Base-by-base conservation (phyloP, 176 grass and related monocot genomes). In the Luzula sylvatica region DNA sequence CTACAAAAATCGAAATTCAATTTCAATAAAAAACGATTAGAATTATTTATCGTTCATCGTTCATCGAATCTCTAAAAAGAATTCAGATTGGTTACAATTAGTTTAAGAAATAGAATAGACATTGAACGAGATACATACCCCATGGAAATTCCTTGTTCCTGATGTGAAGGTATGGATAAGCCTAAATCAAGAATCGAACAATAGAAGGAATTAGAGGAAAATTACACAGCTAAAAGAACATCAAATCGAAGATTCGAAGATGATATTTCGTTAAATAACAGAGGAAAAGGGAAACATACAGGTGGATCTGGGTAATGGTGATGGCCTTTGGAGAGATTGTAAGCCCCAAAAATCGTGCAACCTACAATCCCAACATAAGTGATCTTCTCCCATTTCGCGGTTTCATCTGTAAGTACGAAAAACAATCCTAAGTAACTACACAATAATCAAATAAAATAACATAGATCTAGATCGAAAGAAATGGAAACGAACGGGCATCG, bases 311-410 rank as follows among this genome's bases (percentile, higher is more conserved):
- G 73, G 62, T 41, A 53, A 71, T 96, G 90, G 25, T 64, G 81
- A 60, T 96, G 90, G 5, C 90, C 90, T 80, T 96, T 82, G 30
- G 77, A 86, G 46, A 96, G 81, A 66, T 71, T 82, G 58, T 78
- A 85, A 4, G 79, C 70, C 11, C 58, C 60, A 5, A 96, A 6
- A 20, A 68, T 56, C 9, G 77, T 74, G 80, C 90, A 96, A 13
- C 55, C 50, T 11, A 75, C 74, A 63, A 85, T 88, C 22, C 74
- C 90, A 1, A 11, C 68, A 50, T 82, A 86, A 20, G 90, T 89
- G 55, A 88, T 89, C 84, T 96, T 96, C 80, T 96, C 80, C 90
- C 90, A 96, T 55, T 89, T 89, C 23, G 83, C 81, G 39, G 90
- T 76, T 66, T 89, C 84, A 52, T 78, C 90, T 96, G 69, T 58